Evolutionary conservation across 768 basidiomycete species (phyloP).

Genomic region (Naganishia onofrii): DNA sequence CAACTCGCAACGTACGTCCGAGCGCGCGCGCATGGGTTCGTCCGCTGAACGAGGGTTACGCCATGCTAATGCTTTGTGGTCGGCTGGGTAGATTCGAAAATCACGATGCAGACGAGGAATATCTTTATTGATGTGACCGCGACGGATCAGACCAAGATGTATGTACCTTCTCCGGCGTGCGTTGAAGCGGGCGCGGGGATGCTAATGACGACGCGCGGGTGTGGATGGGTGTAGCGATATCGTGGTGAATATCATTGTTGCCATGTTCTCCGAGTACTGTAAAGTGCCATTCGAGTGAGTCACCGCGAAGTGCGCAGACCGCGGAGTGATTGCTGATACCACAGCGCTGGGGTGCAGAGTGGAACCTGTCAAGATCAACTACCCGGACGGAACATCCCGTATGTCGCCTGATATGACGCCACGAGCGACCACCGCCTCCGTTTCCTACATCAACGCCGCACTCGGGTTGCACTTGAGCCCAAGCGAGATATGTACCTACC

Average conservation of each 20-base stretch:
- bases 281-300: slow-evolving; percentile 84
- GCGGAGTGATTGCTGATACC: neutral
- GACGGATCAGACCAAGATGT: slow-evolving; percentile 90
- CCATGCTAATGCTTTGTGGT: neutral
- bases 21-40: neutral
- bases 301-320: neutral
- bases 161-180: neutral
- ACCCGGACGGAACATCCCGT: slow-evolving; percentile 69
- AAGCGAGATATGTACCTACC: slow-evolving; percentile 65
- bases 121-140: slow-evolving; percentile 97
- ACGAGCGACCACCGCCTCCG: slow-evolving; percentile 68
- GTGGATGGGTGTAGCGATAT: slow-evolving; percentile 58
- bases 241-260: slow-evolving; percentile 86
- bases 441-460: slow-evolving; percentile 93
- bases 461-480: slow-evolving; percentile 75
- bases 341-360: slow-evolving; percentile 63
- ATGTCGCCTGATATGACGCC: slow-evolving; percentile 80
- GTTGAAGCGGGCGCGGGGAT: neutral
- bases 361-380: slow-evolving; percentile 83
- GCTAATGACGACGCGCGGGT: neutral
- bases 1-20: slow-evolving; percentile 50
- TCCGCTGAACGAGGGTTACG: no score
- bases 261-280: slow-evolving; percentile 99
- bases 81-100: slow-evolving; percentile 70
- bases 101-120: slow-evolving; percentile 86